A percentile compares a stretch with the other conserved stretches of the same genome.
Evolutionary conservation across 164 flowering plant species (phyloP).

Genomic region (Magnolia kwangsiensis): DNA sequence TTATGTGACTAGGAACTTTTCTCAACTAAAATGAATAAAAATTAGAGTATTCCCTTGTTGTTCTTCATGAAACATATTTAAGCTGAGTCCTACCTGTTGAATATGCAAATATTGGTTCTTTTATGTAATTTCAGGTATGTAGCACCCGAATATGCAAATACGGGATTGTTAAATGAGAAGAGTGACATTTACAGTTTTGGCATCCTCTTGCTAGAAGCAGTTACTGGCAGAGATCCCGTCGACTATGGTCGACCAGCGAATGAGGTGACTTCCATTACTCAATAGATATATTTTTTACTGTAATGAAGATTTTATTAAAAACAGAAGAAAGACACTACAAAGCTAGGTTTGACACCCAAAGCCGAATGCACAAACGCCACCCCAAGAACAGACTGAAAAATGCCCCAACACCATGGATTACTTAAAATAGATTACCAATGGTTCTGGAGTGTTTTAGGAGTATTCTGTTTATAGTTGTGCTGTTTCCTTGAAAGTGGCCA

Average conservation of each 20-base stretch:
- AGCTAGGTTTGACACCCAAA: not conserved
- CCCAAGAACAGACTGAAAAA: too few species aligned
- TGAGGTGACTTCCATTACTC: conserved; percentile 28
- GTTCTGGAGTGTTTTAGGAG: not conserved
- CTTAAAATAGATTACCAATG: not conserved
- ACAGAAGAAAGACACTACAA: not conserved
- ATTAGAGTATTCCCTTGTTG: not conserved
- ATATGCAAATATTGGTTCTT: not conserved
- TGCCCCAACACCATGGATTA: too few species aligned
- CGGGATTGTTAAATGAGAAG: conserved; percentile 45
- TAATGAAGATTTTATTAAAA: not conserved
- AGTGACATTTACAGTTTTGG: conserved; percentile 58
- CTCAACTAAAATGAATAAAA: not conserved
- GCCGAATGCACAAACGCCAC: too few species aligned
- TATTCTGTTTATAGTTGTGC: not conserved
- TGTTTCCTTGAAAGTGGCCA: not conserved
- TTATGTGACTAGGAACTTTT: not conserved
- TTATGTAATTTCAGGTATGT: conserved; percentile 38
- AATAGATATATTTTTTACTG: not conserved
- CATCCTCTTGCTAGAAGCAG: conserved; percentile 39
- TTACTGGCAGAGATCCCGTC: conserved; percentile 52
- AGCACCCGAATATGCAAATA: conserved; percentile 59
- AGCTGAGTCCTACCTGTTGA: not conserved
- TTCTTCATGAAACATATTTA: not conserved
- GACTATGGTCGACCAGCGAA: conserved; percentile 44